Evolutionary conservation across 2,329 filamentous ascomycete species (phyloP), one percentile per base, ranked within the genome.

Genomic region (Aspergillus brasiliensis): DNA sequence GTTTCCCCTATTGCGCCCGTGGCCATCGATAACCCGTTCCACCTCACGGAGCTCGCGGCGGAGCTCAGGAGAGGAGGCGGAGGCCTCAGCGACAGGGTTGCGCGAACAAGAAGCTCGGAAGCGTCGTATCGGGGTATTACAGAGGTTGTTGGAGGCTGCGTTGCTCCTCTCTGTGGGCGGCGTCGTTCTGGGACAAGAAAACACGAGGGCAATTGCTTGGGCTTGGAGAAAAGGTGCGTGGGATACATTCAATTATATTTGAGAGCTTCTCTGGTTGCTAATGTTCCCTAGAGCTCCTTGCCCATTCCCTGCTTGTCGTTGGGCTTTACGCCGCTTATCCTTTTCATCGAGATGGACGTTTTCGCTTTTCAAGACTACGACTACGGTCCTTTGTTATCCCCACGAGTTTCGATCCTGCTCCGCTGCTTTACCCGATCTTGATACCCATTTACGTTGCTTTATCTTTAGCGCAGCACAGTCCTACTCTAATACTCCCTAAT

Each of bases 391-490:
- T 88, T 68, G 82, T 83, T 42, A 80, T 97, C 38, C 92, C 92
- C 0, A 79, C 86, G 3, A 83, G 85, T n/a, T 96, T 97, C 75
- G 94, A 98, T 71, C 93, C 92, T 2, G 94, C 94, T 6, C 91
- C 93, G 10, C 82, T 97, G n/a, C 77, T 97, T 59, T 98, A 97
- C 72, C 94, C 94, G 17, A 84, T 89, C 5, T 77, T 88, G 2
- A 82, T 97, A 28, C 91, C 93, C 0, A 77, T 93, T 15, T 82
- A 93, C 48, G 89, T 95, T 27, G 88, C 92, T 1, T 80, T 95
- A 4, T 88, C 93, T 8, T 82, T 97, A 44, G 86, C 88, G 7
- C 81, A 83, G 53, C 83, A 84, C 51, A 86, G 85, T 48, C 81
- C 84, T 3, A 81, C 82, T 15, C 81, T 87, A 11, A 74, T 97